Percentiles rank a stretch among this genome's conserved stretches.
Conservation (phyloP, 106 monocot genomes). For the Phalaenopsis aphrodite region DNA sequence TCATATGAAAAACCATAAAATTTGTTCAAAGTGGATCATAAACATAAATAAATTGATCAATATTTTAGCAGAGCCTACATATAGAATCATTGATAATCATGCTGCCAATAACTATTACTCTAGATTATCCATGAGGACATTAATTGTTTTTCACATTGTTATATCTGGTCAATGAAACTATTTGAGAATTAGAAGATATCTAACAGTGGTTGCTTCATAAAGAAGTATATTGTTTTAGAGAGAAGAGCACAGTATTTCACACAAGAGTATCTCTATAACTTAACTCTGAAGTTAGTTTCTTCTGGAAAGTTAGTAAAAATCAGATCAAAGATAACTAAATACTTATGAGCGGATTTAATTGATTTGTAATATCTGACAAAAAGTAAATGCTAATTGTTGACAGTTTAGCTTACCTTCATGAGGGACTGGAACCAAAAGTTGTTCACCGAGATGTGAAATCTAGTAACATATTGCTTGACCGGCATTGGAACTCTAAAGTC, state of each 20-base stretch:
- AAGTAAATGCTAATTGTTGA: background rate
- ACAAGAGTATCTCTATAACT: background rate
- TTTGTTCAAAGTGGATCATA: background rate
- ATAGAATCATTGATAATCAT: background rate
- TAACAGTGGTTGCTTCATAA: background rate
- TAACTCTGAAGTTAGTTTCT: background rate
- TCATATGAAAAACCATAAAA: background rate
- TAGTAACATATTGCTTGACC: conserved; percentile 45
- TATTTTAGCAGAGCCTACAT: background rate
- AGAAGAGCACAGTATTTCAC: background rate
- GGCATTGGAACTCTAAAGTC: conserved; percentile 42
- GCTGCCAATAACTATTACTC: background rate
- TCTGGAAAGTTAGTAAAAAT: background rate
- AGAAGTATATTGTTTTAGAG: background rate
- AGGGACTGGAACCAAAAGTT: conserved; percentile 50
- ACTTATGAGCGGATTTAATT: background rate
- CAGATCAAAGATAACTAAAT: background rate
- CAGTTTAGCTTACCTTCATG: conserved; percentile 47
- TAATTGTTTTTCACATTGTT: background rate
- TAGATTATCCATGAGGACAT: background rate
- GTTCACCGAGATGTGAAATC: conserved; percentile 55
- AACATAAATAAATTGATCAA: background rate
- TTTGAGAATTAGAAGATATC: background rate
- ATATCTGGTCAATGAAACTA: background rate
- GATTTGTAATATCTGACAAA: background rate